phyloP scores from a whole-genome alignment of 1,284 basidiomycete genomes.

The Coniferiporia sulphurascens region DNA sequence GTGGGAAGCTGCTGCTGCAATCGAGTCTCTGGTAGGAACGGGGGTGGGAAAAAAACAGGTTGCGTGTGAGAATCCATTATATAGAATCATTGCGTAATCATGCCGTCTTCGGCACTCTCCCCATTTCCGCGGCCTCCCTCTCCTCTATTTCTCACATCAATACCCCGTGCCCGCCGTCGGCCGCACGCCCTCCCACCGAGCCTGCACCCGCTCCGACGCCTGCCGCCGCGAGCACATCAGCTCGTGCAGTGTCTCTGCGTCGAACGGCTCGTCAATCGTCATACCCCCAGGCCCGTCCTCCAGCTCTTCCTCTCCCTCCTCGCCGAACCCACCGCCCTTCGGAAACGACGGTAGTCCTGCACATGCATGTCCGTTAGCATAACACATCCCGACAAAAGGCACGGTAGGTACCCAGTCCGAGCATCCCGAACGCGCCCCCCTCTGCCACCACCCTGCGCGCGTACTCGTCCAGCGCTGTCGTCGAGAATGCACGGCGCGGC shows the following conservation, averaged over 20 bases:
- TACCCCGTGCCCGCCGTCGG: constrained; percentile 2
- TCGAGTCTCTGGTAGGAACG: not conserved
- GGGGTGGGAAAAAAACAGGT: not conserved
- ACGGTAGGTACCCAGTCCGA: constrained; percentile 36
- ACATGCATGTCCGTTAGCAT: constrained; percentile 6
- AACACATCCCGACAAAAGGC: constrained; percentile 23
- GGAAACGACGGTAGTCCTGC: constrained; percentile 9
- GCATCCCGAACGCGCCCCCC: constrained; percentile 47
- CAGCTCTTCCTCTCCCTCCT: constrained; percentile 8
- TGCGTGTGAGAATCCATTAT: not conserved
- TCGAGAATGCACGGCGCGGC: constrained; percentile 8
- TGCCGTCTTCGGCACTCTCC: not conserved
- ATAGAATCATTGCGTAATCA: not conserved
- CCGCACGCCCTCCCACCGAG: not conserved
- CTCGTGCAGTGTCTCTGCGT: constrained; percentile 40
- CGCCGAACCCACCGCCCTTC: not conserved
- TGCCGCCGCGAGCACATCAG: constrained; percentile 30
- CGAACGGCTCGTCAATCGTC: constrained; percentile 31
- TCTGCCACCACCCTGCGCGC: constrained; percentile 33
- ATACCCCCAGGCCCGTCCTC: not conserved
- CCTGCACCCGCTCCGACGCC: constrained; percentile 21
- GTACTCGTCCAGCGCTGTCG: constrained; percentile 22
- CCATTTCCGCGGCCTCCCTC: not conserved
- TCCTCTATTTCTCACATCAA: constrained; percentile 4
- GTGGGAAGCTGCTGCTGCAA: not conserved